Evolutionary conservation across 2,329 filamentous ascomycete species (phyloP).

Genomic region (Daldinia sp.): DNA sequence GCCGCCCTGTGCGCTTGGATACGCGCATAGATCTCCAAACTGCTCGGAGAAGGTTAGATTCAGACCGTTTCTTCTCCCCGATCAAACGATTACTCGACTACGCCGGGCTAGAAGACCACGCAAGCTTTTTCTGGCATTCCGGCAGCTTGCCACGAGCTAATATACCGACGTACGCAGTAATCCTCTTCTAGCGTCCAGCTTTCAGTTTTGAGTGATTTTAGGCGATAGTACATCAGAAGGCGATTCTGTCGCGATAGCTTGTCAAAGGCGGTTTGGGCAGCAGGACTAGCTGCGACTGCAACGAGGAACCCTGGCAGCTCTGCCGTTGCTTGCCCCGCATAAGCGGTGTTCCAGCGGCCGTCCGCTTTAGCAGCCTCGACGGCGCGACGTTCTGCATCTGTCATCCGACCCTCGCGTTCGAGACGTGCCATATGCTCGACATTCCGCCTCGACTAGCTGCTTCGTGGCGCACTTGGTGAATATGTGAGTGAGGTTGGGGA

Average conservation of each 20-base stretch:
- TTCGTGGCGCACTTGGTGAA: background rate
- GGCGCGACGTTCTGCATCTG: constrained; percentile 55
- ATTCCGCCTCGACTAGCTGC: constrained; percentile 67
- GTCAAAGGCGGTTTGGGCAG: constrained; percentile 25
- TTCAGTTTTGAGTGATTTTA: constrained; percentile 40
- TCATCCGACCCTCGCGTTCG: constrained; percentile 57
- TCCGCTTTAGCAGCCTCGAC: constrained; percentile 64
- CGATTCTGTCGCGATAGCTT: constrained; percentile 35
- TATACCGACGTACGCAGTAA: constrained; percentile 41
- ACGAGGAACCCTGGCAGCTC: constrained; percentile 59
- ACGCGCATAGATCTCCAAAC: background rate
- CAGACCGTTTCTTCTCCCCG: background rate
- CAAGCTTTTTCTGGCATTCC: background rate
- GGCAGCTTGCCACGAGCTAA: constrained; percentile 34
- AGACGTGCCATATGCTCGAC: constrained; percentile 59
- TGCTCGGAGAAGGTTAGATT: background rate
- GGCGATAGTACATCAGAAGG: constrained; percentile 39
- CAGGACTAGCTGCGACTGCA: constrained; percentile 29
- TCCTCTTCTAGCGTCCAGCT: constrained; percentile 37
- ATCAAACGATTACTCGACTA: background rate
- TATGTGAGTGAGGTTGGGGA: constrained; percentile 43
- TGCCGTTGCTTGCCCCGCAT: constrained; percentile 58
- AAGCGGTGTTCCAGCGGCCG: constrained; percentile 66
- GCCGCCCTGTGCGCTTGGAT: background rate
- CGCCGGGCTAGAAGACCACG: background rate